A percentile compares a stretch with the other conserved stretches of the same genome.
phyloP scores from a whole-genome alignment of 768 basidiomycete genomes.

The Serendipita sp. region DNA sequence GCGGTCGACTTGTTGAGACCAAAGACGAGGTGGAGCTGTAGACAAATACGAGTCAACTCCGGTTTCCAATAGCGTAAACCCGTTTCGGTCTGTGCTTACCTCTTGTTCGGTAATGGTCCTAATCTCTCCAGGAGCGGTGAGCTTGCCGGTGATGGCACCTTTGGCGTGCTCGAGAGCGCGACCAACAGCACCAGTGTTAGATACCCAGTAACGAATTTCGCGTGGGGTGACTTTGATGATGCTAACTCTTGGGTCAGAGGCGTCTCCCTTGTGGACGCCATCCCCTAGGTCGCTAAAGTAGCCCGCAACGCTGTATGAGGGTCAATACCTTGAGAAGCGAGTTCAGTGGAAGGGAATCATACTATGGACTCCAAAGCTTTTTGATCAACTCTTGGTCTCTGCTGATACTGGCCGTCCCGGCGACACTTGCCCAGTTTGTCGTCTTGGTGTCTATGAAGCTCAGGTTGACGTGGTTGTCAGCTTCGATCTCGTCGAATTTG shows the following conservation, averaged over 20 bases:
- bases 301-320: slow-evolving; percentile 25
- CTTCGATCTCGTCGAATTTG: slow-evolving; percentile 43
- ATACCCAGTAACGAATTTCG: slow-evolving; percentile 62
- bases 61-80: neutral
- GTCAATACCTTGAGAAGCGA: neutral
- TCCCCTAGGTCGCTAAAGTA: slow-evolving; percentile 3
- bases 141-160: slow-evolving; percentile 43
- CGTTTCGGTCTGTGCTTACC: slow-evolving; percentile 24
- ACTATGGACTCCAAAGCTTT: slow-evolving; percentile 39
- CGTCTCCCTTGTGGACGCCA: slow-evolving; percentile 62
- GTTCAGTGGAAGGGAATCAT: slow-evolving; percentile 14
- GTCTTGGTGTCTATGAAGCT: slow-evolving; percentile 52
- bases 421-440: slow-evolving; percentile 68
- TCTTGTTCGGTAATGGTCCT: slow-evolving; percentile 57
- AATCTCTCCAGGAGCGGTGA: slow-evolving; percentile 57
- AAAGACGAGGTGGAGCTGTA: slow-evolving; percentile 1
- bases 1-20: neutral
- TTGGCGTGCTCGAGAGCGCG: slow-evolving; percentile 44
- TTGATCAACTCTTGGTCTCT: slow-evolving; percentile 47
- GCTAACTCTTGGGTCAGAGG: slow-evolving; percentile 60
- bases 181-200: slow-evolving; percentile 41
- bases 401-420: slow-evolving; percentile 51
- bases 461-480: slow-evolving; percentile 66
- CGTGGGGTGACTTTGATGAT: slow-evolving; percentile 60
- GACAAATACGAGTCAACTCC: neutral